Conservation (phyloP, 2,329 filamentous ascomycete genomes). For the Davidsoniella virescens region DNA sequence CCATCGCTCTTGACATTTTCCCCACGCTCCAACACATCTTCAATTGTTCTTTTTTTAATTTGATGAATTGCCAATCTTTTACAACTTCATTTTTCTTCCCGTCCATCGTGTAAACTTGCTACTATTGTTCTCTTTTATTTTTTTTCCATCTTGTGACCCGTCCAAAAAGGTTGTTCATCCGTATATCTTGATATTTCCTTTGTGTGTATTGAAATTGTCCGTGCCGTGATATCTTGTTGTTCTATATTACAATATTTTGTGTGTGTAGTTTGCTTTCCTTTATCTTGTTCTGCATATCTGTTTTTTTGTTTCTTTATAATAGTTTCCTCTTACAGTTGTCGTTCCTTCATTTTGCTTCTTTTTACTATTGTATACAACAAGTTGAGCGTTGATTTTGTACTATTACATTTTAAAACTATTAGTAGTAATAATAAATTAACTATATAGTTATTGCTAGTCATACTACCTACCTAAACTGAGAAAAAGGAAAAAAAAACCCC, state of each 20-base stretch:
- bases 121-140: background rate
- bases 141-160: background rate
- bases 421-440: too few species aligned
- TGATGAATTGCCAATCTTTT: background rate
- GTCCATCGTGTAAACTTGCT: too few species aligned
- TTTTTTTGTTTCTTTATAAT: background rate
- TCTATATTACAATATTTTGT: background rate
- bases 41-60: constrained; percentile 1
- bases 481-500: too few species aligned
- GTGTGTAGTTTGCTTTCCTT: background rate
- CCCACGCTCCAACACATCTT: background rate
- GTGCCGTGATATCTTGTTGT: background rate
- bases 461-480: too few species aligned
- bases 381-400: too few species aligned
- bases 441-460: too few species aligned
- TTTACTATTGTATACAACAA: background rate
- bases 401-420: too few species aligned
- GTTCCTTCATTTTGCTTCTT: background rate
- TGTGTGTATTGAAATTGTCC: too few species aligned
- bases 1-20: background rate
- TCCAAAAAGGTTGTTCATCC: too few species aligned
- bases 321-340: background rate
- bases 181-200: too few species aligned
- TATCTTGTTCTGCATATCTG: background rate
- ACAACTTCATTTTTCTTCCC: background rate